Evolutionary conservation across 1,139 yeast genomes (phyloP), one percentile per base, ranked within the genome.

Genomic region (Hyphopichia buzzinii): DNA sequence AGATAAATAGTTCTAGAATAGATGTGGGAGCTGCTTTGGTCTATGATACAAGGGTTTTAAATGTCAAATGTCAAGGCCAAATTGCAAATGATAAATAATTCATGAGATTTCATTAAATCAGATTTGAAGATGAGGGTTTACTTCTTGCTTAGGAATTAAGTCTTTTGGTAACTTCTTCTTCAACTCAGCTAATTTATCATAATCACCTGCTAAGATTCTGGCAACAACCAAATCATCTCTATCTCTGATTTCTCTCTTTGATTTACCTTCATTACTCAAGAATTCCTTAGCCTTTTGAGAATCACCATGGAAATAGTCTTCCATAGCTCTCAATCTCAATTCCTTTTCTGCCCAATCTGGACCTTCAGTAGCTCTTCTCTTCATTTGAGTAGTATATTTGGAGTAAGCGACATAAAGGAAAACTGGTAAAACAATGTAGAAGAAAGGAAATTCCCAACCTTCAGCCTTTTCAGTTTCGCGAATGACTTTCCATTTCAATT

Each of bases 291-390:
- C 77, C 62, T 76, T 77, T 38, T 69, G 83, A 35, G 76, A 62
- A 50, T 79, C 85, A 39, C 81, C 84, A 42, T 79, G 83, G 67
- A 70, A 70, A 54, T 65, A 64, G 42, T 67, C 73, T 56, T 81
- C 85, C 72, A 81, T 75, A 44, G 88, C 90, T 72, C 95, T 83
- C 59, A 84, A 74, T 55, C 87, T 73, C 60, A 86, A 76, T 66
- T 86, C 95, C 58, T 84, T 81, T 59, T 80, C 79, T 30, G 95
- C 95, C 95, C 95, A 86, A 52, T 81, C 86, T 40, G 78, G 66
- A 55, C 77, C 77, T 32, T 70, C 74, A 31, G 53, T 46, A 38
- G 62, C 72, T 52, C 74, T 62, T 49, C 62, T 60, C 48, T 59
- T 63, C 63, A 62, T 60, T 50, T 70, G 74, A 30, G 73, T 58